These are phyloP conservation scores for Neoboletus brunneissimus DNA, from an alignment of 768 basidiomycete genomes.

Conservation along the genomic window DNA sequence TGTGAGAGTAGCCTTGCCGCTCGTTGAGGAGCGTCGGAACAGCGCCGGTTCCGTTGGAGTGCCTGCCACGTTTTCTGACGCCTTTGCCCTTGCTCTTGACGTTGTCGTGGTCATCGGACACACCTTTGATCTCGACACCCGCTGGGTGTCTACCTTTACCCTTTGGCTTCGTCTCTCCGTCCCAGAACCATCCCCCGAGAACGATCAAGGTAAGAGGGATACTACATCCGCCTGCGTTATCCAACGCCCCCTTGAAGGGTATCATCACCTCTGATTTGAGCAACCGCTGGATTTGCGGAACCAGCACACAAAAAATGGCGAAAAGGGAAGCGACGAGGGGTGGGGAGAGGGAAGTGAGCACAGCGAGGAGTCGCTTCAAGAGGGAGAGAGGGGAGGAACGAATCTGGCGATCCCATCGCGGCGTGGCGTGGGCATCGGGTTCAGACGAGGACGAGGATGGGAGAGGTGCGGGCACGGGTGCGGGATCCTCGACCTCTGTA, in stretches of 20 bases:
- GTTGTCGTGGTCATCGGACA: not conserved
- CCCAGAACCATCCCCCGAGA: slow-evolving; percentile 89
- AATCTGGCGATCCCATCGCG: slow-evolving; percentile 6
- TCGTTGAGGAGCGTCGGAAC: not conserved
- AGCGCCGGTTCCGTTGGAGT: not conserved
- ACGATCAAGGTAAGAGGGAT: slow-evolving; percentile 90
- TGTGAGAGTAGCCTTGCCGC: not conserved
- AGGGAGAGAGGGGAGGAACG: not conserved
- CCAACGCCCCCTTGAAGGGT: slow-evolving; percentile 67
- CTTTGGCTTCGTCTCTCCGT: slow-evolving; percentile 20
- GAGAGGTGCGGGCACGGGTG: not conserved
- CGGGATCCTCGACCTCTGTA: slow-evolving; percentile 13
- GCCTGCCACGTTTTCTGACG: not conserved
- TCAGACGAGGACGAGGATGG: not conserved
- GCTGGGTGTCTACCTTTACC: not conserved
- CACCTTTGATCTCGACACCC: not conserved
- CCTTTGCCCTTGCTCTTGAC: slow-evolving; percentile 10
- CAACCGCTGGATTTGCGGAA: slow-evolving; percentile 68
- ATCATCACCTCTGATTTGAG: slow-evolving; percentile 58
- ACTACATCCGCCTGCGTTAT: slow-evolving; percentile 67
- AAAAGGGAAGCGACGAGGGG: slow-evolving; percentile 79
- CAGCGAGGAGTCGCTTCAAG: not conserved
- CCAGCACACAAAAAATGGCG: slow-evolving; percentile 74
- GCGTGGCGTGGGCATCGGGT: not conserved
- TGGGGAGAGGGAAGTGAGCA: slow-evolving; percentile 72